Percentiles rank a stretch among this genome's conserved stretches.
phyloP scores from a whole-genome alignment of 1,139 yeast species.

The Sugiyamaella neomexicana region DNA sequence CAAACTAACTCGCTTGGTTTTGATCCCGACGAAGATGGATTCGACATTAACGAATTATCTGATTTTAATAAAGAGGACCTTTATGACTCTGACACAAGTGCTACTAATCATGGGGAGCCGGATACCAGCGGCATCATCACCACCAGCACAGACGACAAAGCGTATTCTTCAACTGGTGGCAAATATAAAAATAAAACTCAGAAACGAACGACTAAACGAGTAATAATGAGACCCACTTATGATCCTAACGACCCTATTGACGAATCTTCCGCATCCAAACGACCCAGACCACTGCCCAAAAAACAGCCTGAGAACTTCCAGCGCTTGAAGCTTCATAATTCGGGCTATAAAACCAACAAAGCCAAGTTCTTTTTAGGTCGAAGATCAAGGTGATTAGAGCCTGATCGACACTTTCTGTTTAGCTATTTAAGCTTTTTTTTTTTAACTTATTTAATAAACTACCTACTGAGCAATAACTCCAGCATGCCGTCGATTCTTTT shows the following conservation, averaged over 20 bases:
- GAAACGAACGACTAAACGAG: slow-evolving; percentile 64
- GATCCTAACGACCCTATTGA: slow-evolving; percentile 19
- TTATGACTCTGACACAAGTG: neutral
- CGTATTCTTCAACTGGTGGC: neutral
- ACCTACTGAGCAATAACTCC: slow-evolving; percentile 56
- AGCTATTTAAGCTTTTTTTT: too few species aligned
- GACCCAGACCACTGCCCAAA: slow-evolving; percentile 17
- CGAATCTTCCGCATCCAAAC: slow-evolving; percentile 7
- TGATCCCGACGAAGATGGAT: slow-evolving; percentile 3
- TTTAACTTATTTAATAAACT: slow-evolving; percentile 1
- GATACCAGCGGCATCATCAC: too few species aligned
- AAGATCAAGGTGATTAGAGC: slow-evolving; percentile 8
- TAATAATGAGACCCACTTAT: slow-evolving; percentile 53
- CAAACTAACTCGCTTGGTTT: neutral
- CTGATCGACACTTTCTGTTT: too few species aligned
- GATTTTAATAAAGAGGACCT: slow-evolving; percentile 9
- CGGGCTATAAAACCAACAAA: slow-evolving; percentile 30
- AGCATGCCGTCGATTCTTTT: slow-evolving; percentile 91
- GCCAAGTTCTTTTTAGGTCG: slow-evolving; percentile 19
- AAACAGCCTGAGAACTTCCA: slow-evolving; percentile 30
- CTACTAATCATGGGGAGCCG: too few species aligned
- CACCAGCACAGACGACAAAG: neutral
- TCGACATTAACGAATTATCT: slow-evolving; percentile 12
- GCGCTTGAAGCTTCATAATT: slow-evolving; percentile 30
- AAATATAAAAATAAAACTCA: slow-evolving; percentile 47